Evolutionary conservation across 2,329 filamentous ascomycete species (phyloP).

Genomic region (Alternaria dauci): DNA sequence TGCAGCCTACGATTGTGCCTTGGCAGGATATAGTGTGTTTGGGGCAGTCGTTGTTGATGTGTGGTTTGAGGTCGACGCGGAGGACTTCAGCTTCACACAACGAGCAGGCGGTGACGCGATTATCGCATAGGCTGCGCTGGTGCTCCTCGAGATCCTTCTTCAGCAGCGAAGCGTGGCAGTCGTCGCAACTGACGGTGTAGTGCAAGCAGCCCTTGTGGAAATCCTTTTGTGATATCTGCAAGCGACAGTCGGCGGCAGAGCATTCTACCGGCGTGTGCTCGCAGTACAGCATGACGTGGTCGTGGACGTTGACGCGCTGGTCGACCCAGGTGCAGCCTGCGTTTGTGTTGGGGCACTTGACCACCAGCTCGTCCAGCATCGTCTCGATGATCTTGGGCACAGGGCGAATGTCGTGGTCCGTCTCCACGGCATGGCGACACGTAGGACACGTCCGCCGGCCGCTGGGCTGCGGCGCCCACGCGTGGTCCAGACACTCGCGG

Average conservation of each 20-base stretch:
- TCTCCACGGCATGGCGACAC: conserved; percentile 60
- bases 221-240: conserved; percentile 64
- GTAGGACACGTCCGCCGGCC: conserved; percentile 61
- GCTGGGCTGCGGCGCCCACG: conserved; percentile 44
- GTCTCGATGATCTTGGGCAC: conserved; percentile 66
- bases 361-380: conserved; percentile 68
- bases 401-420: conserved; percentile 36
- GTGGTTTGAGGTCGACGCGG: conserved; percentile 53
- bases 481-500: conserved; percentile 62
- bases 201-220: conserved; percentile 64
- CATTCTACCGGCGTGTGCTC: conserved; percentile 64
- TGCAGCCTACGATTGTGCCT: conserved; percentile 56
- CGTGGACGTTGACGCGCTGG: conserved; percentile 64
- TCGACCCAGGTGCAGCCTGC: conserved; percentile 64
- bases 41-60: conserved; percentile 54
- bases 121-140: conserved; percentile 60
- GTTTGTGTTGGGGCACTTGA: conserved; percentile 65
- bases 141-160: conserved; percentile 62
- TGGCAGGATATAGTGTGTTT: conserved; percentile 55
- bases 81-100: conserved; percentile 55
- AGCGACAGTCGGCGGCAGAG: conserved; percentile 58
- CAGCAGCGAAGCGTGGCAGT: conserved; percentile 63
- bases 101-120: conserved; percentile 56
- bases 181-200: conserved; percentile 60
- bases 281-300: conserved; percentile 69